Base-by-base conservation (phyloP, 2,329 filamentous ascomycete genomes). In the Sporothrix luriei region DNA sequence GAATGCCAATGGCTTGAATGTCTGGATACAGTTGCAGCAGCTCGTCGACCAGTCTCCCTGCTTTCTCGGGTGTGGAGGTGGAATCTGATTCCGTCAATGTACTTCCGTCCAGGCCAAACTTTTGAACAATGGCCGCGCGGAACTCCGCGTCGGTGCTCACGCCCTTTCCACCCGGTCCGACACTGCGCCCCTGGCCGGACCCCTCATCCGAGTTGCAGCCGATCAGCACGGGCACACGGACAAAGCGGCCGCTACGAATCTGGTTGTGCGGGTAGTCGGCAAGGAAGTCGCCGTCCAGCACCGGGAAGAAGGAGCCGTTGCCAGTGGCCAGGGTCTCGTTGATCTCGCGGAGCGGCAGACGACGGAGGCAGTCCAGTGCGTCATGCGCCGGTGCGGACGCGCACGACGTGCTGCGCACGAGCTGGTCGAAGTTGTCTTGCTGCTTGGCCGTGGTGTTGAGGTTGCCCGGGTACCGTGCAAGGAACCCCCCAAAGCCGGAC, bases 191-290 rank as follows among this genome's bases (percentile, higher is more conserved):
- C 74, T 89, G 90, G 0, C 80, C 79, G 0, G 84, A 84, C 26
- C 79, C 90, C 76, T 92, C 90, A 73, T 91, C 89, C 0, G 84
- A 84, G 76, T 90, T 91, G 48, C 84, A 84, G 7, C 90, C 89
- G 46, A 84, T 79, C 7, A 92, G 81, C 0, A 84, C 84, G 51
- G 79, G 90, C 0, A 91, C 86, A 67, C 86, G 82, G 69, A 90
- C 84, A 72, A 91, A 90, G 21, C 83, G 82, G 61, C 88, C 88
- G 5, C 82, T 76, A 1, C 79, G 78, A 6, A 91, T 79, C 73
- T 89, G 85, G 7, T 82, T 76, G 9, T 82, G 76, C 11, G 84
- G 85, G 48, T 79, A 80, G 62, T 80, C 75, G 13, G 79, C 80
- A n/a, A 84, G 77, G 10, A 81, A 81, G 62, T 81, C 77, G 16